Percentiles rank a stretch among this genome's conserved stretches.
These are phyloP conservation scores for Aureobasidium sp. DNA, from an alignment of 2,329 filamentous ascomycete species.

Conservation along the genomic window DNA sequence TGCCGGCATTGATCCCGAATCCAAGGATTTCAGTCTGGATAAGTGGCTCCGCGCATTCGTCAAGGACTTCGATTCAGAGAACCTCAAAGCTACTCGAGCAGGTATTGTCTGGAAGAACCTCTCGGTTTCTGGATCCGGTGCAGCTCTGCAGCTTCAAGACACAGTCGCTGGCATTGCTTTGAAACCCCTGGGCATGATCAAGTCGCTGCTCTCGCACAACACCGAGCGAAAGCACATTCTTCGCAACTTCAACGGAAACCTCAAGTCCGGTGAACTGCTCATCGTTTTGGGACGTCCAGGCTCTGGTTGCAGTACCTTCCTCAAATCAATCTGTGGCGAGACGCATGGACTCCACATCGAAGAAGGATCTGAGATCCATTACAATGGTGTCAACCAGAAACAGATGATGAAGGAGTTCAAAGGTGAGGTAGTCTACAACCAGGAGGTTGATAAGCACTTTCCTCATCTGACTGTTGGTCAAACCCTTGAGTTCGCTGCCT, in stretches of 20 bases:
- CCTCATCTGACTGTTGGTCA: slow-evolving; percentile 39
- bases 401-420: slow-evolving; percentile 40
- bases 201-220: slow-evolving; percentile 17
- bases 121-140: slow-evolving; percentile 57
- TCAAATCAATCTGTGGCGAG: slow-evolving; percentile 55
- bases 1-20: slow-evolving; percentile 43
- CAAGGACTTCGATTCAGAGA: slow-evolving; percentile 45
- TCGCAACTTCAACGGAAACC: slow-evolving; percentile 43
- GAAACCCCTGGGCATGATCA: slow-evolving; percentile 41
- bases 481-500: slow-evolving; percentile 48
- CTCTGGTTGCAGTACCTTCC: slow-evolving; percentile 51
- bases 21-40: slow-evolving; percentile 44
- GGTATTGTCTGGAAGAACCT: slow-evolving; percentile 59
- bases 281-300: slow-evolving; percentile 59
- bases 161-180: slow-evolving; percentile 54
- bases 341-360: slow-evolving; percentile 49
- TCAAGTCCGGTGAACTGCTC: slow-evolving; percentile 42
- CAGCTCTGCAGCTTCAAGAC: slow-evolving; percentile 59
- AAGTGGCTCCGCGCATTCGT: slow-evolving; percentile 45
- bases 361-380: slow-evolving; percentile 46
- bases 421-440: slow-evolving; percentile 38
- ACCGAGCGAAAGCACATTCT: slow-evolving; percentile 42
- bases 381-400: slow-evolving; percentile 37
- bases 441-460: slow-evolving; percentile 26
- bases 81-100: slow-evolving; percentile 44